Base-by-base conservation (phyloP, 495 filamentous ascomycete species). In the Xylaria palmicola region DNA sequence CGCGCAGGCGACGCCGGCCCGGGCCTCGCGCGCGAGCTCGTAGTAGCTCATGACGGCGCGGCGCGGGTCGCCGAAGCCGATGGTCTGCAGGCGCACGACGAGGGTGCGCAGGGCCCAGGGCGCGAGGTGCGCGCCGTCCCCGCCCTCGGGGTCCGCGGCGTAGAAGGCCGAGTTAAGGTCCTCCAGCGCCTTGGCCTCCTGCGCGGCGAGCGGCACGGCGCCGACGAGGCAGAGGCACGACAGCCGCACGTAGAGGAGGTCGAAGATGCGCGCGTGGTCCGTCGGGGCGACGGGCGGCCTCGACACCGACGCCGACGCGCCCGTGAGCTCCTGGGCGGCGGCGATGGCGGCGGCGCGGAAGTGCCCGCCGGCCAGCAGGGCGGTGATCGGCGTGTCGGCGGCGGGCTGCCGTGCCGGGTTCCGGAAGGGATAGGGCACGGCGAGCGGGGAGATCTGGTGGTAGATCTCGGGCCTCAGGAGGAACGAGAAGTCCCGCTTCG, bases 21-120 rank as follows among this genome's bases (percentile, higher is more conserved):
- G 76, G 1, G 86, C 90, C 70, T 96, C 92, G 13, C 88, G 68
- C 0, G 86, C 94, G 1, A 98, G 81, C 58, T 96, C 92, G 68
- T 96, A 97, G 68, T 94, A 89, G 22, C 87, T 87, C 72, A 89
- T 90, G 39, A 98, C 86, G n/a, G 87, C 87, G 52, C 91, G 80
- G n/a, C 92, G 81, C 39, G 86, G 81, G 73, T 97, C 94, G 15
- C 85, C 87, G 65, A 90, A 93, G 0, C 89, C 91, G 37, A 96
- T 85, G 13, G 88, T 89, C 65, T 96, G 91, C 32, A 98, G 80
- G 3, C 93, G 80, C 22, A 96, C 88, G 2, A 85, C 86, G 9
- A 97, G 77, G 2, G 96, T 83, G 4, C 93, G 83, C 47, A 98
- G 80, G 49, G 88, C 86, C 94, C 94, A 98, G 7, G 93, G 93